Percentiles rank a stretch among this genome's conserved stretches.
Conservation (phyloP, 108 stramenopile species). For the Parietichytrium sp. region DNA sequence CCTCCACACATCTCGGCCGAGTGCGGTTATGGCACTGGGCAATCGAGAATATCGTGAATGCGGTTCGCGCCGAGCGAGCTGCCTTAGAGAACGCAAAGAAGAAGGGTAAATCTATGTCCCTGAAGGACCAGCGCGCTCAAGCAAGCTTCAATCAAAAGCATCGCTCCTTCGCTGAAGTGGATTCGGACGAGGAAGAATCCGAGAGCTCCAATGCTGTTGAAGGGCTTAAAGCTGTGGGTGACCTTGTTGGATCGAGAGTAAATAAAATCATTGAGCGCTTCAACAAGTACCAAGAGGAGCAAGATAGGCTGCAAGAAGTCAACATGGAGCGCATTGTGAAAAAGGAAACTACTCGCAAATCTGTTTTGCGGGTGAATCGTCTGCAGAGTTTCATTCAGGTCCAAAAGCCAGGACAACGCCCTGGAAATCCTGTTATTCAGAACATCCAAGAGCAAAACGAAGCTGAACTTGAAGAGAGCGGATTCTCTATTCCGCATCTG, state of each 20-base stretch:
- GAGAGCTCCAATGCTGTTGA: background rate
- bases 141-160: no score
- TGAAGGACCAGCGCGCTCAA: no score
- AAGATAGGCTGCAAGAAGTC: no score
- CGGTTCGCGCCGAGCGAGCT: background rate
- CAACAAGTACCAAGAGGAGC: slow-evolving; percentile 27
- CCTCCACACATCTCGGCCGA: background rate
- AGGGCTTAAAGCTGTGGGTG: background rate
- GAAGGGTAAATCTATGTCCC: no score
- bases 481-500: background rate
- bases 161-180: background rate
- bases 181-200: background rate
- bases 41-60: background rate
- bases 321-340: no score
- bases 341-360: background rate
- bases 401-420: no score
- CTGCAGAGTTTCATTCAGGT: background rate
- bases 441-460: background rate
- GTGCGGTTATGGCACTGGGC: slow-evolving; percentile 34
- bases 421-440: background rate
- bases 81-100: no score
- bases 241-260: background rate
- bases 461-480: background rate
- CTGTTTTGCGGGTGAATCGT: background rate
- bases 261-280: background rate